Conservation (phyloP, 2,329 filamentous ascomycete genomes). For the Elsinoe australis region DNA sequence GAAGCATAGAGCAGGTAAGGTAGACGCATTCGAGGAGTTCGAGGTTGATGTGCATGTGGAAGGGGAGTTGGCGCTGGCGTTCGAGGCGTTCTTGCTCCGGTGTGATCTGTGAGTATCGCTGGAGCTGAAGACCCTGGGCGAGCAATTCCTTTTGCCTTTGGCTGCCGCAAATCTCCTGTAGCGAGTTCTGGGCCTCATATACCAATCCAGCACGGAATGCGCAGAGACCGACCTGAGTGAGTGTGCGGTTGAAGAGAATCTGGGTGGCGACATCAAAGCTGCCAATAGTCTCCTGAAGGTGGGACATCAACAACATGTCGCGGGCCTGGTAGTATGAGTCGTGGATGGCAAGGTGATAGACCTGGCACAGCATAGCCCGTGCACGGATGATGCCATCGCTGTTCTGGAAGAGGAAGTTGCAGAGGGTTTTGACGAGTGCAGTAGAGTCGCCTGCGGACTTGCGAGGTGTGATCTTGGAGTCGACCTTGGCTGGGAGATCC, state of each 20-base stretch:
- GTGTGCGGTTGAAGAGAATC: slow-evolving; percentile 95
- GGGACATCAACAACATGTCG: slow-evolving; percentile 99
- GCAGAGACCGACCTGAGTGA: slow-evolving; percentile 96
- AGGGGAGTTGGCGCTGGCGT: slow-evolving; percentile 92
- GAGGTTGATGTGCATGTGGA: slow-evolving; percentile 99
- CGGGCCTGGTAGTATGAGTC: slow-evolving; percentile 96
- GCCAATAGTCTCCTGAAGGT: slow-evolving; percentile 92
- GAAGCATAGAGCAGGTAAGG: slow-evolving; percentile 96
- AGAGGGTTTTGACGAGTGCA: slow-evolving; percentile 74
- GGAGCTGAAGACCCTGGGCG: slow-evolving; percentile 96
- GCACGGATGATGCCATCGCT: slow-evolving; percentile 94
- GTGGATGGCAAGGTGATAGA: slow-evolving; percentile 96
- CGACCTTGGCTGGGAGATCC: slow-evolving; percentile 57
- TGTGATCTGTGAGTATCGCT: slow-evolving; percentile 90
- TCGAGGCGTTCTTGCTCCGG: slow-evolving; percentile 97
- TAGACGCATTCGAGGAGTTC: slow-evolving; percentile 98
- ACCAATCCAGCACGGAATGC: slow-evolving; percentile 95
- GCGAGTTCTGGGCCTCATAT: slow-evolving; percentile 94
- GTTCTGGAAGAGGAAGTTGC: slow-evolving; percentile 89
- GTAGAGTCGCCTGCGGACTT: slow-evolving; percentile 59
- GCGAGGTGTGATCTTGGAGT: slow-evolving; percentile 76
- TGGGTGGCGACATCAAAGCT: slow-evolving; percentile 96
- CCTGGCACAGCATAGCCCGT: slow-evolving; percentile 94
- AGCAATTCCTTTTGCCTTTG: slow-evolving; percentile 96
- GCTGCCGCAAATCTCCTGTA: slow-evolving; percentile 96